These are phyloP conservation scores for Linnemannia zychae DNA, from an alignment of 192 early-diverging fungal species.

Conservation along the genomic window DNA sequence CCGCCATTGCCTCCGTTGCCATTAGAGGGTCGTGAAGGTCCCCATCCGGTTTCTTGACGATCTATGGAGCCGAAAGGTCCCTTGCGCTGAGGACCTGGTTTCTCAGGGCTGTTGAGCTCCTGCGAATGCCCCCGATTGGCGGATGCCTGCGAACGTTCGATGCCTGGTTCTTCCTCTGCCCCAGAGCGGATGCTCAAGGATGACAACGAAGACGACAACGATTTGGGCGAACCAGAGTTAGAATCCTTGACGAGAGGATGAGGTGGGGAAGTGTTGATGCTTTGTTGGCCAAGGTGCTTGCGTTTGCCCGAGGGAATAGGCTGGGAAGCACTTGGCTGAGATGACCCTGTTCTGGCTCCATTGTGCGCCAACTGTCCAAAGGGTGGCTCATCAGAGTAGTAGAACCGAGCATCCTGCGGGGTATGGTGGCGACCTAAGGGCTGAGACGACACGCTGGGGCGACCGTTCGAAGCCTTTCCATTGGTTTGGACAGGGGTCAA, in stretches of 20 bases:
- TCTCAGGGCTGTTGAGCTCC: background rate
- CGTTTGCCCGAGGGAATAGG: background rate
- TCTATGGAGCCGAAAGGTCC: background rate
- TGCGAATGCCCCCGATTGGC: slow-evolving; percentile 14
- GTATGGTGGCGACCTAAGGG: slow-evolving; percentile 30
- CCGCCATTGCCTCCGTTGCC: background rate
- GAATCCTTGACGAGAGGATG: slow-evolving; percentile 28
- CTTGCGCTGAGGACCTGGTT: slow-evolving; percentile 3
- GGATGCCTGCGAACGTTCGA: slow-evolving; percentile 22
- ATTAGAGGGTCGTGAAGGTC: background rate
- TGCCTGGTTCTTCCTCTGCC: slow-evolving; percentile 32
- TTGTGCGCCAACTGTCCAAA: slow-evolving; percentile 17
- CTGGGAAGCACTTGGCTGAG: background rate
- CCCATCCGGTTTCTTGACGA: background rate
- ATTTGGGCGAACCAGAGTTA: slow-evolving; percentile 18
- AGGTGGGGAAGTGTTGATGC: slow-evolving; percentile 1
- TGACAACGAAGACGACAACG: slow-evolving; percentile 28
- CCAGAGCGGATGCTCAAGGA: slow-evolving; percentile 20
- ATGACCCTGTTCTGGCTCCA: slow-evolving; percentile 7
- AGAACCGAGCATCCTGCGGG: slow-evolving; percentile 48
- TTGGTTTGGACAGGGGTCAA: background rate
- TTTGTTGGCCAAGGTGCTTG: background rate
- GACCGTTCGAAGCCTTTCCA: background rate
- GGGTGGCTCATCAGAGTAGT: slow-evolving; percentile 40
- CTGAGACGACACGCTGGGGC: background rate